A percentile compares a stretch with the other conserved stretches of the same genome.
Conservation (phyloP, 1,284 basidiomycete species). For the Thelephora terrestris region DNA sequence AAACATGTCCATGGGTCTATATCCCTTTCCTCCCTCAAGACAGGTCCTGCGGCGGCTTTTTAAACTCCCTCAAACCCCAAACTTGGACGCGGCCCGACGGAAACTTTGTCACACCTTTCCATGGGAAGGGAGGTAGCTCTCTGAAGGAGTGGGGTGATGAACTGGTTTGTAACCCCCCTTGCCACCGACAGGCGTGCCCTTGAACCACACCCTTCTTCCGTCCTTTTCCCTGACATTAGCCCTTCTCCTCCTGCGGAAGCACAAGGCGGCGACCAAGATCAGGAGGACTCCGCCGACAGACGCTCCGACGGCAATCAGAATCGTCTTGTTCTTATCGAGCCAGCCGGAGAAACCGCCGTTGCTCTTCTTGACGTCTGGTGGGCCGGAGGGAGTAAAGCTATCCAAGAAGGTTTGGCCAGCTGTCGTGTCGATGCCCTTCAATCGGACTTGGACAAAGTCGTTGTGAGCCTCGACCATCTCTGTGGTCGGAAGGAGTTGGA, state of each 20-base stretch:
- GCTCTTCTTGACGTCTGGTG: conserved; percentile 9
- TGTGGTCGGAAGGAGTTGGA: conserved; percentile 51
- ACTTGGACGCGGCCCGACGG: no score
- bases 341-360: conserved; percentile 12
- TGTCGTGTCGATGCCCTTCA: conserved; percentile 36
- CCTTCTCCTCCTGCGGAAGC: conserved; percentile 21
- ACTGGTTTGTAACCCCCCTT: no score
- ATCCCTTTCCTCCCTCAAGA: no score
- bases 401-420: conserved; percentile 42
- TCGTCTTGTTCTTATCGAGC: conserved; percentile 20
- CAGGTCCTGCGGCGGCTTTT: no score
- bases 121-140: conserved; percentile 19
- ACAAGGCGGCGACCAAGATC: conserved; percentile 12
- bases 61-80: no score
- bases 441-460: conserved; percentile 43
- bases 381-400: conserved; percentile 10
- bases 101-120: no score
- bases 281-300: conserved; percentile 17
- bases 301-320: conserved; percentile 22
- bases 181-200: no score
- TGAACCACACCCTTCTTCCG: background rate
- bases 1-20: no score
- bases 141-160: conserved; percentile 12
- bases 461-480: conserved; percentile 28
- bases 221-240: conserved; percentile 21